Base-by-base conservation (phyloP, 257 asterid species). In the Solanum chmielewskii region DNA sequence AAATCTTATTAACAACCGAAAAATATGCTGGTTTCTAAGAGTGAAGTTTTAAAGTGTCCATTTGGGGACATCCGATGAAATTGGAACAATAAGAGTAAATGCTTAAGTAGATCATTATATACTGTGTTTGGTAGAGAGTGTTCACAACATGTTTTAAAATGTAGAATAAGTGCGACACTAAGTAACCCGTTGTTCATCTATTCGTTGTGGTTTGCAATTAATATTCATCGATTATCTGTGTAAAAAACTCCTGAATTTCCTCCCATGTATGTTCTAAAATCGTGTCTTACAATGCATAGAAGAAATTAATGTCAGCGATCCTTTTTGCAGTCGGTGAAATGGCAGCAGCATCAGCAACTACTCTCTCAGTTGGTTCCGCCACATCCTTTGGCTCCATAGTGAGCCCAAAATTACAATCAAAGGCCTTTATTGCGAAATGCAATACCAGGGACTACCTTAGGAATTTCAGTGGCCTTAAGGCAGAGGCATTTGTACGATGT, bases 261-360 rank as follows among this genome's bases (percentile, higher is more conserved):
- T 76, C 83, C 52, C 39, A 37, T 7, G 16, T 14, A 14, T 77
- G 83, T 16, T 25, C 35, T 44, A 77, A n/a, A n/a, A 44, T 44
- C 62, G 9, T 14, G 25, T 44, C 83, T 77, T 77, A 41, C 83
- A 77, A 44, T 15, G 39, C 4, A 25, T 44, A 25, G 62, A 44
- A 77, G 62, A 45, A 41, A 66, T 29, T 85, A 25, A 85, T 29
- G 35, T n/a, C 64, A 20, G 2, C 27, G n/a, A 25, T 86, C 45
- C 10, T 62, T 29, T 68, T 86, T 78, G 27, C 86, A 80, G 86
- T 59, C 31, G 41, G 56, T 60, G 62, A 81, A 35, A 87, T 87
- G 89, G 87, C 87, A 71, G 41, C 89, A 83, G 69, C 87, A 87
- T 49, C 87, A 68, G 89, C 89, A 49, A 83, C 87, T 20, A 83